These are phyloP conservation scores for Cicer judaicum DNA, from an alignment of 306 rosid genomes.

Conservation along the genomic window DNA sequence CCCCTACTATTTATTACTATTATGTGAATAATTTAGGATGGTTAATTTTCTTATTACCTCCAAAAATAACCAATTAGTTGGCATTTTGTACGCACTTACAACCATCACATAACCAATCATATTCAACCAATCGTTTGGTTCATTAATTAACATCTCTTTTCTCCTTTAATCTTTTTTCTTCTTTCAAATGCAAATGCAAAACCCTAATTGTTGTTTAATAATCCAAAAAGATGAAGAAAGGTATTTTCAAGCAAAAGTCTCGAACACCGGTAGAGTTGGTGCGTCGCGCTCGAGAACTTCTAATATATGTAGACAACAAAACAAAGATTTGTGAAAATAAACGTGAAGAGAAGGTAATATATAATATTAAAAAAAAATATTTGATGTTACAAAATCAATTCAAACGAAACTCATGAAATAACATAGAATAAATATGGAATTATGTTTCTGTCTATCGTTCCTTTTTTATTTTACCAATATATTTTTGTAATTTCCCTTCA, in stretches of 20 bases:
- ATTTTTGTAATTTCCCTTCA: neutral
- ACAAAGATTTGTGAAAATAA: conserved; percentile 45
- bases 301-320: conserved; percentile 42
- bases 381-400: no score
- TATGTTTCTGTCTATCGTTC: no score
- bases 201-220: neutral
- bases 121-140: no score
- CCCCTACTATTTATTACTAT: neutral
- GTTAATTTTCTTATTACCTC: conserved; percentile 25
- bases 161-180: neutral
- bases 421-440: no score
- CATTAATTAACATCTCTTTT: neutral
- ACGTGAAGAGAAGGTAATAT: conserved; percentile 62
- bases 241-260: conserved; percentile 56
- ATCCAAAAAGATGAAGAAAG: conserved; percentile 39
- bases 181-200: conserved; percentile 21
- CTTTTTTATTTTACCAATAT: no score
- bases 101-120: neutral
- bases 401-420: no score
- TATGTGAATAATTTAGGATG: neutral
- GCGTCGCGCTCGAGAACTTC: conserved; percentile 51
- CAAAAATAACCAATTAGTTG: conserved; percentile 38
- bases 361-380: no score
- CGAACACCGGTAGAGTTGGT: conserved; percentile 56
- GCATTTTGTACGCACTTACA: conserved; percentile 4